These are phyloP conservation scores for Vigna nakashimae DNA, from an alignment of 306 rosid genomes.

Conservation along the genomic window DNA sequence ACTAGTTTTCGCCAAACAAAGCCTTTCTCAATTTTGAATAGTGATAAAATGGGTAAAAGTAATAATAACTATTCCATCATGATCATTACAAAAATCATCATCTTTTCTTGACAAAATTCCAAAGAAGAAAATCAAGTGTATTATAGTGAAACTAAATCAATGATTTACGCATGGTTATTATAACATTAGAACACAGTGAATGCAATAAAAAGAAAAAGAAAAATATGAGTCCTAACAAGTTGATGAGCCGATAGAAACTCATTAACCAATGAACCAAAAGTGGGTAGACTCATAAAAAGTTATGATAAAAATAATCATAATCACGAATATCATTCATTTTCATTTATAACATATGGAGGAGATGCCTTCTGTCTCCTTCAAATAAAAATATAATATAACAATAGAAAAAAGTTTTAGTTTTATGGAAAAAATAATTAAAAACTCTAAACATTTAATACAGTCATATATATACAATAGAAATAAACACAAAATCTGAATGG, in stretches of 20 bases:
- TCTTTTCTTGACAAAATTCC: background rate
- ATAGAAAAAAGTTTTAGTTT: too few relatives aligned
- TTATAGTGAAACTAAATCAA: too few relatives aligned
- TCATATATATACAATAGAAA: too few relatives aligned
- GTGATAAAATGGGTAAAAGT: background rate
- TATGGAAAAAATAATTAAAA: too few relatives aligned
- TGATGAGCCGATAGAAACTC: too few relatives aligned
- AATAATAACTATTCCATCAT: background rate
- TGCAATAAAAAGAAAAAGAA: background rate
- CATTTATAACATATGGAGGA: conserved; percentile 5
- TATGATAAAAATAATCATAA: background rate
- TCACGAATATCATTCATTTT: background rate
- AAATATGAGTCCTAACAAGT: background rate
- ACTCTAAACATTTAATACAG: too few relatives aligned
- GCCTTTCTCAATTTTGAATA: too few relatives aligned
- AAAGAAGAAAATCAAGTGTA: background rate
- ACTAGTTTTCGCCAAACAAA: too few relatives aligned
- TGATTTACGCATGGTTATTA: too few relatives aligned
- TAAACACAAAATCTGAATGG: too few relatives aligned
- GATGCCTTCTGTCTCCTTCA: background rate
- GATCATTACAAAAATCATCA: background rate
- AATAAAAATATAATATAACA: background rate
- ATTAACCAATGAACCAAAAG: background rate
- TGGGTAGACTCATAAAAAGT: background rate
- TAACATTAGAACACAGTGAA: background rate